A percentile compares a stretch with the other conserved stretches of the same genome.
Evolutionary conservation across 192 early-diverging fungal genomes (phyloP).

Genomic region (Dissophora ornata): DNA sequence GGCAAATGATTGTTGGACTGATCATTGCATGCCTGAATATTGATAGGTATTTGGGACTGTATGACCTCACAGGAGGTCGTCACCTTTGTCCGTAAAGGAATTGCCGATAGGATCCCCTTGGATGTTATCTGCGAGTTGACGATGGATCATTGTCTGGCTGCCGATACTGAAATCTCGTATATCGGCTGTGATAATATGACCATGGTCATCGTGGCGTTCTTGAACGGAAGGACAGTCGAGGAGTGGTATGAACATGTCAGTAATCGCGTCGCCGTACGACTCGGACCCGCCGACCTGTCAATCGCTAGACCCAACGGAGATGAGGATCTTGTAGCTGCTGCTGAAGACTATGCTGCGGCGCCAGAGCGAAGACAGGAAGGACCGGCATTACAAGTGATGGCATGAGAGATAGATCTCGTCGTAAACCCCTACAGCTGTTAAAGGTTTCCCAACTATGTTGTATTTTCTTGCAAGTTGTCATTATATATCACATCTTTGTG

Average conservation of each 20-base stretch:
- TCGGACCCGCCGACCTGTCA: constrained; percentile 28
- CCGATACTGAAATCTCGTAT: constrained; percentile 87
- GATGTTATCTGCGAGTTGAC: constrained; percentile 84
- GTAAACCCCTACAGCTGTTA: too few species aligned
- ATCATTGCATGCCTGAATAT: neutral
- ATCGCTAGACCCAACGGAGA: constrained; percentile 31
- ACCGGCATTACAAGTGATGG: neutral
- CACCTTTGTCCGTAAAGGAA: constrained; percentile 81
- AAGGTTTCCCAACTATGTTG: too few species aligned
- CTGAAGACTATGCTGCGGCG: neutral
- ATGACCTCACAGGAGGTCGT: constrained; percentile 91
- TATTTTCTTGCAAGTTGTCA: too few species aligned
- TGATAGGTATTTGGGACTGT: constrained; percentile 97
- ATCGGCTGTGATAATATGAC: constrained; percentile 99
- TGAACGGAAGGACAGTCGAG: constrained; percentile 80
- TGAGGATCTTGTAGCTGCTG: constrained; percentile 33
- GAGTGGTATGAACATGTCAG: constrained; percentile 78
- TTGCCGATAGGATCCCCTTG: constrained; percentile 71
- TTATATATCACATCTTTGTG: too few species aligned
- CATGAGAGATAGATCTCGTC: too few species aligned
- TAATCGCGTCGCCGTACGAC: constrained; percentile 22
- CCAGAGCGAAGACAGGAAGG: neutral
- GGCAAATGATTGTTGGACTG: too few species aligned
- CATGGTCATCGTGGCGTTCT: constrained; percentile 87
- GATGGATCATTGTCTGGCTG: constrained; percentile 93